phyloP scores from a whole-genome alignment of 1,139 yeast genomes.

The Yamadazyma songkhlaensis region DNA sequence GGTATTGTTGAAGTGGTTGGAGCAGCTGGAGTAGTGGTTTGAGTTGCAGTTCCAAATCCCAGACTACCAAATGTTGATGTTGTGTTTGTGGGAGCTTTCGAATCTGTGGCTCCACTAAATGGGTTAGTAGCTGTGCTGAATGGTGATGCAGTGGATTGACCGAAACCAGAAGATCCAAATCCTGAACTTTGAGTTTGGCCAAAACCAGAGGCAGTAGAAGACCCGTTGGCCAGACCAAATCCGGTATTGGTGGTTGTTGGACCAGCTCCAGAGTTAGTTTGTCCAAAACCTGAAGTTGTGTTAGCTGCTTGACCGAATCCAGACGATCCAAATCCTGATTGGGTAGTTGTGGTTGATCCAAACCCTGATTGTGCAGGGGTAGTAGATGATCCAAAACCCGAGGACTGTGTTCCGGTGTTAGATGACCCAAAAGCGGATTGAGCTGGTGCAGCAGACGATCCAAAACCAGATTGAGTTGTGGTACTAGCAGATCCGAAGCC shows the following conservation, averaged over 20 bases:
- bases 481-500: conserved; percentile 12
- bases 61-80: conserved; percentile 13
- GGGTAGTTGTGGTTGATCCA: no score
- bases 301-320: conserved; percentile 7
- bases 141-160: conserved; percentile 12
- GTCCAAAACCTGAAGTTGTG: not conserved
- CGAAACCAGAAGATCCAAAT: conserved; percentile 11
- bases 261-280: not conserved
- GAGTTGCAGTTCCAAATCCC: not conserved
- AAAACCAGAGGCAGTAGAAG: conserved; percentile 7
- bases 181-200: conserved; percentile 5
- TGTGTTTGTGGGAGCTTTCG: conserved; percentile 4
- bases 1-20: conserved; percentile 1
- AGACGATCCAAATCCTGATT: conserved; percentile 5
- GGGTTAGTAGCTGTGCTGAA: conserved; percentile 15
- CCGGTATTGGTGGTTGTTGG: no score
- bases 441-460: no score
- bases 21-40: not conserved
- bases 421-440: no score
- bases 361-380: no score
- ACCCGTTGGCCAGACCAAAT: no score
- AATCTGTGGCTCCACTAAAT: not conserved
- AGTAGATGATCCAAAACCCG: no score
- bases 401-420: no score
- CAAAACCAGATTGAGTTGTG: no score